Base-by-base conservation (phyloP, 2,329 filamentous ascomycete species). In the Aureobasidium sp. region DNA sequence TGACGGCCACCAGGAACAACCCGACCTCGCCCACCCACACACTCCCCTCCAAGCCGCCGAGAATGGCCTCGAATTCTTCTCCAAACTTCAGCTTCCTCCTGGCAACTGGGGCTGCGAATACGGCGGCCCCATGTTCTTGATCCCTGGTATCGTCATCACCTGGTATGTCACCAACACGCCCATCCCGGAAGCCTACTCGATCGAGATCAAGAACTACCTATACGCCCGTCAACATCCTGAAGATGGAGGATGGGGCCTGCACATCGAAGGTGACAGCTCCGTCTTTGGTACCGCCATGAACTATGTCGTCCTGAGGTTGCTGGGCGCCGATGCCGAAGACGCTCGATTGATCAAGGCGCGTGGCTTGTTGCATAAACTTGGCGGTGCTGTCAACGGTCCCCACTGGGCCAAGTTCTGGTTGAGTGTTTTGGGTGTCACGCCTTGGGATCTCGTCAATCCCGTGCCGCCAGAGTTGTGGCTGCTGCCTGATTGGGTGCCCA, bases 401-500 rank as follows among this genome's bases (percentile, higher is more conserved):
- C 93, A 97, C 66, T 98, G 93, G 93, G 82, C 82, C n/a, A 98
- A 98, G 66, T 94, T 94, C 69, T 96, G 90, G 90, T 78, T 98
- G 41, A 85, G 85, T 34, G 78, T 94, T 2, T 71, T 98, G 56
- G 90, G 90, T 14, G 79, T 97, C 3, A 83, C 83, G 65, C 74
- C 85, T 24, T 98, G 91, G 90, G 89, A 95, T 53, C 83, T 93
- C 55, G 90, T 97, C 61, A 98, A 97, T 62, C 93, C 93, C 0
- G 83, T 93, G 2, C 93, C 93, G 1, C 88, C 93, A 0, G 93
- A 98, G 72, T 69, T 97, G 39, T 98, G 93, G 93, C 75, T 70
- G 21, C 66, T 71, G 14, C 58, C 62, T 21, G 67, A 69, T 40
- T 69, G 54, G 58, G 41, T 58, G 12, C 57, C 58, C 4, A 60